Evolutionary conservation across 2,329 filamentous ascomycete species (phyloP), one percentile per base, ranked within the genome.

Genomic region (Whalleya microplaca): DNA sequence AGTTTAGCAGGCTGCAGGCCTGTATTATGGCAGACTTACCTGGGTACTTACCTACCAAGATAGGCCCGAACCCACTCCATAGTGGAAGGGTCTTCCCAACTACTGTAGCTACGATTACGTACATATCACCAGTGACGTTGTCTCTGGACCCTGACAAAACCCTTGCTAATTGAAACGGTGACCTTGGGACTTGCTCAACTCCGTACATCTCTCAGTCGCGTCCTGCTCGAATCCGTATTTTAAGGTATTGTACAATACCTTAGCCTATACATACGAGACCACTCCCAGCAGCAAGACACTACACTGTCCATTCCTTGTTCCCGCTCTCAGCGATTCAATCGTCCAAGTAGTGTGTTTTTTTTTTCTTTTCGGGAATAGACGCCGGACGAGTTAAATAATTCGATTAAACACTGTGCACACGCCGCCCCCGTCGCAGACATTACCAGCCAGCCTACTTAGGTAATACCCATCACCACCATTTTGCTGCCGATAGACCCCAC

Each of bases 401-500:
- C 44, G 16, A 46, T 9, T 29, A 29, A 29, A 18, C 23, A 59
- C 56, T 56, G 59, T 64, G 59, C 54, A 62, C 59, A 23, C 55
- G 45, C 56, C 37, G 51, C 51, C 58, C 56, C 54, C 57, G 54
- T 45, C 41, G 43, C 40, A 44, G 21, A 18, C n/a, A n/a, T n/a
- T 29, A 47, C 43, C 45, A 55, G 21, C 23, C 52, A 21, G 50
- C 56, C 47, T 51, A 51, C 44, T 46, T 41, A 50, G 41, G 47
- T 23, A 51, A 46, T 41, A 50, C 37, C 19, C 53, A 29, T 32
- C 37, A 21, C 51, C 55, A 63, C 58, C 53, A 57, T 51, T 58
- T 57, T 57, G 55, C 63, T 65, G 61, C 61, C 55, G 59, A 64
- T 56, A 64, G 56, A 63, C 64, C 63, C 64, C 64, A 64, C 62